Evolutionary conservation across 148 eudicot species (phyloP).

Genomic region (Tetragonia tetragonoides): DNA sequence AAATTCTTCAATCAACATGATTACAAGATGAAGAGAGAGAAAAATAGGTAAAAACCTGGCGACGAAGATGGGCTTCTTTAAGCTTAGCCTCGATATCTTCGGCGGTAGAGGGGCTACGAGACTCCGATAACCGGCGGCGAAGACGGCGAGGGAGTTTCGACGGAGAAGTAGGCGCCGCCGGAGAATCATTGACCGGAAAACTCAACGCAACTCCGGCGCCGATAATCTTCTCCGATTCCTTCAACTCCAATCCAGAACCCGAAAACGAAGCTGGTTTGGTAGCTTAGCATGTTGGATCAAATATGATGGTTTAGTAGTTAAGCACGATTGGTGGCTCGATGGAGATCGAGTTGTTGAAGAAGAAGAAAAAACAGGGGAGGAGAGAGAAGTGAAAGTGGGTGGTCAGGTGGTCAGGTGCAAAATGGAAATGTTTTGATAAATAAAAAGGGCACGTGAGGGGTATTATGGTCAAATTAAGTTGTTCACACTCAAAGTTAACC

Average conservation of each 20-base stretch:
- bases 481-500: too few species aligned
- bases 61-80: conserved; percentile 52
- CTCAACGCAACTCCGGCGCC: conserved; percentile 32
- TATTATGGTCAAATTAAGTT: too few species aligned
- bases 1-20: not conserved
- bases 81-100: conserved; percentile 58
- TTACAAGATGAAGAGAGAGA: not conserved
- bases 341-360: not conserved
- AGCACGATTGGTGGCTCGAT: conserved; percentile 44
- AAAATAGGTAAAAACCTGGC: conserved; percentile 36
- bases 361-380: too few species aligned
- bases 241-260: conserved; percentile 27
- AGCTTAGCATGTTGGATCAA: conserved; percentile 11
- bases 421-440: too few species aligned
- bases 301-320: not conserved
- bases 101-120: conserved; percentile 34
- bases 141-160: conserved; percentile 44
- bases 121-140: conserved; percentile 46
- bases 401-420: too few species aligned
- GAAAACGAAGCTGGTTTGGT: conserved; percentile 46
- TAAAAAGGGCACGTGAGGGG: too few species aligned
- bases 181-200: conserved; percentile 39
- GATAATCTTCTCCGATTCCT: conserved; percentile 23
- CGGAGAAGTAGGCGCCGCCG: conserved; percentile 20
- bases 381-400: too few species aligned